These are phyloP conservation scores for Dictyostelium intermedium DNA, from an alignment of 78 protist genomes.

Conservation along the genomic window DNA sequence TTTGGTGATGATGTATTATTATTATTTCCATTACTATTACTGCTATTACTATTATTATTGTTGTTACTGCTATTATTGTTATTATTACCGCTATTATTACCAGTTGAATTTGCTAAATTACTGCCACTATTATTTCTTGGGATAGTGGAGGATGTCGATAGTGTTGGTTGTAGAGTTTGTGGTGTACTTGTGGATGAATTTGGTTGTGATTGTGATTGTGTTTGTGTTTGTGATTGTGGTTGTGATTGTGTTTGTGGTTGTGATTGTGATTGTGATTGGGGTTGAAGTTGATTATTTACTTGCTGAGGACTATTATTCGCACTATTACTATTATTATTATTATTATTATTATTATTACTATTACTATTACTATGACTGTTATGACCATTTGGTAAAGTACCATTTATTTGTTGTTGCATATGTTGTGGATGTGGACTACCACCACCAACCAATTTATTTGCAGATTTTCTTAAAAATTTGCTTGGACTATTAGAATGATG, in stretches of 20 bases:
- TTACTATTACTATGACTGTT: not conserved
- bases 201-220: not conserved
- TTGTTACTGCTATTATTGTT: not conserved
- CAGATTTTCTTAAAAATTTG: conserved; percentile 21
- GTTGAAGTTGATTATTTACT: too few relatives aligned
- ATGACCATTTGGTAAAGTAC: not conserved
- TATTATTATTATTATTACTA: not conserved
- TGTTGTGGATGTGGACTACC: not conserved
- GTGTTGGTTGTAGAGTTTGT: not conserved
- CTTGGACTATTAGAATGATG: conserved; percentile 22
- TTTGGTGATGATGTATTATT: conserved; percentile 5
- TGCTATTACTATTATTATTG: not conserved
- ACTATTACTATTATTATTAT: not conserved
- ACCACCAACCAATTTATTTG: not conserved
- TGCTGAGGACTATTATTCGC: too few relatives aligned
- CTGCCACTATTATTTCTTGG: not conserved
- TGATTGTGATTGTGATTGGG: too few relatives aligned
- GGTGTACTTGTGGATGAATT: not conserved
- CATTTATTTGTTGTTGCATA: not conserved
- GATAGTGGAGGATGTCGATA: not conserved
- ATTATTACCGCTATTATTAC: not conserved
- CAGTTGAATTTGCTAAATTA: not conserved
- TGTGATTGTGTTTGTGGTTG: too few relatives aligned
- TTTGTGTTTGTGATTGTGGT: too few relatives aligned
- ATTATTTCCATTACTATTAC: not conserved